Conservation (phyloP, 2,329 filamentous ascomycete genomes). For the Sporothrix pseudoabietina region DNA sequence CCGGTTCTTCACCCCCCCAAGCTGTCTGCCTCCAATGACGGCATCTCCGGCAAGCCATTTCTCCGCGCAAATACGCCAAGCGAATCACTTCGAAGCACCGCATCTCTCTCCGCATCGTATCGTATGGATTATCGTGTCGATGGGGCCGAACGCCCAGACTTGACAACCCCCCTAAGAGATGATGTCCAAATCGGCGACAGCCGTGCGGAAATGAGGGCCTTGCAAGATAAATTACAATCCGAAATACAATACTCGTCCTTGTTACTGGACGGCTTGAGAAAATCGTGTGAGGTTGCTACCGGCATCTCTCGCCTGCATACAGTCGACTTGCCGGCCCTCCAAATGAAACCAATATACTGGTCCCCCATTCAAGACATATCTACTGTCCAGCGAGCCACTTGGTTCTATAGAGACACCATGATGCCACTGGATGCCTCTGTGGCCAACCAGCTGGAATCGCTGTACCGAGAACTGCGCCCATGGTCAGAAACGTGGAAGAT, state of each 20-base stretch:
- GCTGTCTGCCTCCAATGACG: slow-evolving; percentile 47
- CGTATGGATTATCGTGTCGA: slow-evolving; percentile 34
- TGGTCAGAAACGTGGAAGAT: slow-evolving; percentile 94
- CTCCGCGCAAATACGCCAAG: slow-evolving; percentile 47
- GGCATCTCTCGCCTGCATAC: slow-evolving; percentile 88
- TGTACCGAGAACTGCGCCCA: slow-evolving; percentile 80
- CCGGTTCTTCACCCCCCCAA: slow-evolving; percentile 34
- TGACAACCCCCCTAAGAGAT: background rate
- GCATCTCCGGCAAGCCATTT: slow-evolving; percentile 59
- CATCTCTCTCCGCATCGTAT: slow-evolving; percentile 33
- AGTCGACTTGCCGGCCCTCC: slow-evolving; percentile 76
- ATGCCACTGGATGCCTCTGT: slow-evolving; percentile 80
- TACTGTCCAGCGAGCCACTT: slow-evolving; percentile 80
- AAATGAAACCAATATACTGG: slow-evolving; percentile 99
- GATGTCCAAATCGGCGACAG: too few relatives aligned
- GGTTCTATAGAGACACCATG: slow-evolving; percentile 98
- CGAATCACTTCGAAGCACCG: slow-evolving; percentile 34
- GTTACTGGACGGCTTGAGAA: background rate
- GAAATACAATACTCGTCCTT: slow-evolving; percentile 5
- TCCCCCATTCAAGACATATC: slow-evolving; percentile 88
- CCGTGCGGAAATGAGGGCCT: background rate
- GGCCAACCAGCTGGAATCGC: slow-evolving; percentile 89
- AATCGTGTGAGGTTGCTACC: slow-evolving; percentile 68
- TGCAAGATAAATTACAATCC: slow-evolving; percentile 11
- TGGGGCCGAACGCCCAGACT: background rate